A percentile compares a stretch with the other conserved stretches of the same genome.
These are phyloP conservation scores for Hypoxylon sp. DNA, from an alignment of 2,329 filamentous ascomycete species.

Conservation along the genomic window DNA sequence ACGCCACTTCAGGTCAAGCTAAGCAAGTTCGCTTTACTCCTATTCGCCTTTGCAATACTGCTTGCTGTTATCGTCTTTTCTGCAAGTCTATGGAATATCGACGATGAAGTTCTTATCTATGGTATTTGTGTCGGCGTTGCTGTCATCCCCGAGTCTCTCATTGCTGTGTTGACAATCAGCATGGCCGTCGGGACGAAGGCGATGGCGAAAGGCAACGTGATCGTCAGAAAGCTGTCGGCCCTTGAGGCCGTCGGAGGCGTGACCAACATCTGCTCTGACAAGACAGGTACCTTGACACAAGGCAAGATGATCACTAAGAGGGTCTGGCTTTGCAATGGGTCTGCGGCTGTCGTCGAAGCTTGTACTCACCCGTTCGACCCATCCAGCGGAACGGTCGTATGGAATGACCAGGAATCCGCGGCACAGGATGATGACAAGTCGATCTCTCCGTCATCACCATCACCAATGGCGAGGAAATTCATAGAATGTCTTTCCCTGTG, in stretches of 20 bases:
- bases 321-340: constrained; percentile 65
- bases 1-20: constrained; percentile 87
- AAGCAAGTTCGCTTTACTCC: constrained; percentile 81
- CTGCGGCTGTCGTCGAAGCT: constrained; percentile 61
- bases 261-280: constrained; percentile 76
- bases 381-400: constrained; percentile 60
- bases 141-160: constrained; percentile 64
- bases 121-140: constrained; percentile 59
- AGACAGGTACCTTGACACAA: constrained; percentile 72
- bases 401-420: constrained; percentile 49
- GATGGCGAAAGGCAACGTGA: constrained; percentile 63
- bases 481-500: constrained; percentile 66
- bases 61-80: constrained; percentile 69
- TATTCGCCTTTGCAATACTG: constrained; percentile 75
- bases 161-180: constrained; percentile 70
- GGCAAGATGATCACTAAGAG: constrained; percentile 72
- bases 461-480: constrained; percentile 54
- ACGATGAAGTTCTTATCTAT: constrained; percentile 65
- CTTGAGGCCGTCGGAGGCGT: constrained; percentile 73
- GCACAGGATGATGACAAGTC: constrained; percentile 32
- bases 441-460: constrained; percentile 40
- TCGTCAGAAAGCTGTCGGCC: constrained; percentile 67
- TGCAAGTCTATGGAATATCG: constrained; percentile 61
- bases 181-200: constrained; percentile 64
- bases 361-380: constrained; percentile 69